Evolutionary conservation across 345 rosid genomes (phyloP).

Genomic region (thale cress (Arabidopsis thaliana)): DNA sequence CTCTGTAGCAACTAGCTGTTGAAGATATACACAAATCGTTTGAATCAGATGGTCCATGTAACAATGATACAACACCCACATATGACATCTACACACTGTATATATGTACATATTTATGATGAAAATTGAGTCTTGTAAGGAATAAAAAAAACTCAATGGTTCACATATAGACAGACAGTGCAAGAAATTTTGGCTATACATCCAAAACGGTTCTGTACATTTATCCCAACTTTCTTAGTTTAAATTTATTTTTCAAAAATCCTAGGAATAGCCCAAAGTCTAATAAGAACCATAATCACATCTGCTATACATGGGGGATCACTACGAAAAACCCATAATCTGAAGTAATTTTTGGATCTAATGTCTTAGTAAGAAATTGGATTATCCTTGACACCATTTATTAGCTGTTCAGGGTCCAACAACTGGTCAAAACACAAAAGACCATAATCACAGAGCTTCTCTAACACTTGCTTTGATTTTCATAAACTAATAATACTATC

Average conservation of each 20-base stretch:
- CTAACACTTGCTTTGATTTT: conserved; percentile 7
- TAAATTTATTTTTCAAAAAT: not conserved
- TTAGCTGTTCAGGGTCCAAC: conserved; percentile 15
- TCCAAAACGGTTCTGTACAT: conserved; percentile 8
- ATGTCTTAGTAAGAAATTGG: not conserved
- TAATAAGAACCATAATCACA: not conserved
- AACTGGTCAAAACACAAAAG: conserved; percentile 4
- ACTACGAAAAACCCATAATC: not conserved
- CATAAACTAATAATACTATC: conserved; percentile 1
- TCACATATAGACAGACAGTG: not conserved
- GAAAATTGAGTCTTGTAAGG: not conserved
- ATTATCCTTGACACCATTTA: not conserved
- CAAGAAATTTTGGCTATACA: not conserved
- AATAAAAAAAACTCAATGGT: not conserved
- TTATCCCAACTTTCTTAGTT: conserved; percentile 10
- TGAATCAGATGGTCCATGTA: not conserved
- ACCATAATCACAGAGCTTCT: conserved; percentile 10
- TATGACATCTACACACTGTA: not conserved
- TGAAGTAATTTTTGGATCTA: not conserved
- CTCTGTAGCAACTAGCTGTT: not conserved
- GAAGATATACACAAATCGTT: conserved; percentile 2
- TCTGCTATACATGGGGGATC: not conserved
- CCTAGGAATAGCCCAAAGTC: not conserved
- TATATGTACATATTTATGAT: not conserved
- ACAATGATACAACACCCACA: conserved; percentile 3